Percentiles rank a stretch among this genome's conserved stretches.
These are phyloP conservation scores for Cryphonectria carpinicola DNA, from an alignment of 2,329 filamentous ascomycete genomes.

Conservation along the genomic window DNA sequence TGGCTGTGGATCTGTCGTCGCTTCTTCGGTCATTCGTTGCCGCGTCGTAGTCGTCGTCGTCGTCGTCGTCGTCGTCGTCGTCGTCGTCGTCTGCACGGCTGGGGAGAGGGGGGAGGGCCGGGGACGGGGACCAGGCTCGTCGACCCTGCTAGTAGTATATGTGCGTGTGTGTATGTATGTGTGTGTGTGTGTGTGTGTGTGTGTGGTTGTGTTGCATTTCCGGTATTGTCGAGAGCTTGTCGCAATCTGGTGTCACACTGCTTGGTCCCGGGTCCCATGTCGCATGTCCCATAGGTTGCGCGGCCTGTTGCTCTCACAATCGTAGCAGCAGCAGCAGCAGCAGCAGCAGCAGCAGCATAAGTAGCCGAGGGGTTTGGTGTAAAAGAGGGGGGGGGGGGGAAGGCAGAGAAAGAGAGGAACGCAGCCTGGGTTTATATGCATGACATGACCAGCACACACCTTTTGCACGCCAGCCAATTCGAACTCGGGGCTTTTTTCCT, in stretches of 20 bases:
- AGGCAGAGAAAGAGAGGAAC: neutral
- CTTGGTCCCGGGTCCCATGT: neutral
- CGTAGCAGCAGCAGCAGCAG: neutral
- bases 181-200: neutral
- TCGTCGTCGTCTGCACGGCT: neutral
- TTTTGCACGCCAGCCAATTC: neutral
- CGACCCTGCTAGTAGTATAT: neutral
- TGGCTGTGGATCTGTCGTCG: neutral
- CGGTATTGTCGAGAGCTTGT: neutral
- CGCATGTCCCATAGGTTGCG: neutral
- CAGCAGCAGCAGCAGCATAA: neutral
- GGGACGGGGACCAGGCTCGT: too few relatives aligned
- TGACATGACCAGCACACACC: neutral
- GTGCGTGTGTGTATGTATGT: too few relatives aligned
- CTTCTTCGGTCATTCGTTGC: neutral
- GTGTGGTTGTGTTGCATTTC: neutral
- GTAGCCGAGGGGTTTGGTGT: neutral
- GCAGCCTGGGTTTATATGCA: conserved; percentile 14
- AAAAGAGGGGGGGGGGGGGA: neutral
- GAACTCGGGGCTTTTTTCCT: neutral
- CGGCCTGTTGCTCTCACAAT: neutral
- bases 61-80: neutral
- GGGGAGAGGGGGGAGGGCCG: neutral
- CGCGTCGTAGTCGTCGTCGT: neutral
- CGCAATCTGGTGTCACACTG: neutral